Evolutionary conservation across 768 basidiomycete genomes (phyloP), one percentile per base, ranked within the genome.

Genomic region (Coprinopsis strossmayeri): DNA sequence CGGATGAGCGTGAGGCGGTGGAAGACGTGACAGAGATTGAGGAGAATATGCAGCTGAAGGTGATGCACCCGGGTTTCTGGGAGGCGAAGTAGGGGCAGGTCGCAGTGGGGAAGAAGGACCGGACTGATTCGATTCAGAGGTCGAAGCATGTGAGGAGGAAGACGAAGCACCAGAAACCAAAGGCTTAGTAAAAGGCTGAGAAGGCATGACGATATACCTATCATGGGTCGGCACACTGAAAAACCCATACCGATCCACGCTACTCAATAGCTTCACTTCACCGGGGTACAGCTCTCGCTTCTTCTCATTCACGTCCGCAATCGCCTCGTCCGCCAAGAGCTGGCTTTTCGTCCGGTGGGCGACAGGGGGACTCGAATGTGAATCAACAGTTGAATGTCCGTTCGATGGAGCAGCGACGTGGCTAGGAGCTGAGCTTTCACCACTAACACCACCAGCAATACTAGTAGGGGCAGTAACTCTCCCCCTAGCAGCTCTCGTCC

Each of bases 231-330:
- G 77, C 3, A 81, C 68, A 4, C 79, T 67, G 66, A 91, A 91
- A 74, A 98, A 98, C 24, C 95, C 95, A 64, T 97, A 98, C 53
- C 93, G 81, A 66, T 98, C 95, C n/a, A 97, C 74, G 45, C 74
- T 86, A 21, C 77, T 63, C 25, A 97, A 71, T 13, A 87, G 70
- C 53, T 81, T 69, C 48, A 87, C 65, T 63, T 96, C 94, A 57
- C 83, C 78, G n/a, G 74, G 71, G 43, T 77, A 76, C 15, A 94
- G 71, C 12, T 87, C 82, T 35, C 77, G 74, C 34, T 70, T 72
- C 67, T 81, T 88, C 63, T 84, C 85, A 7, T 62, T 65, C 15
- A 72, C 76, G 57, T 79, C 74, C 11, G 69, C 78, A 3, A 85
- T 51, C 3, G 81, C 77, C 34, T 74, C 69, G 39, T 74, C 72